phyloP scores from a whole-genome alignment of 257 asterid species.

The Nicotiana tomentosiformis region DNA sequence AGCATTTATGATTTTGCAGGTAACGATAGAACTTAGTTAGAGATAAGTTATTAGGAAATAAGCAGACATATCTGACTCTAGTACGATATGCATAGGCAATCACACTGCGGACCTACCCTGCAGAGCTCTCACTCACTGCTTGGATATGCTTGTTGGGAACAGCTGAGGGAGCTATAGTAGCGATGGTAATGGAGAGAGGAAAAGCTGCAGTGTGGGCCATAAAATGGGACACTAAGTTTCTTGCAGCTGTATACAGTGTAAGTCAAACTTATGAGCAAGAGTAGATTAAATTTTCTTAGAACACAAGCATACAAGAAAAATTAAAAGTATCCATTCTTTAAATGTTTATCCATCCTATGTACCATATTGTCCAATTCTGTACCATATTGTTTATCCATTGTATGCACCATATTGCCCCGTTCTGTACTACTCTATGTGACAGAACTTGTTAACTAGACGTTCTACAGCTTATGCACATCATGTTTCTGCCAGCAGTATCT shows the following conservation, averaged over 20 bases:
- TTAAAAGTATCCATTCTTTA: not conserved
- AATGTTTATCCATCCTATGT: not conserved
- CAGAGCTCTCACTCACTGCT: constrained; percentile 79
- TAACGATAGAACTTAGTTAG: constrained; percentile 13
- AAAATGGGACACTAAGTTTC: constrained; percentile 60
- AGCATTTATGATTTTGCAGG: constrained; percentile 87
- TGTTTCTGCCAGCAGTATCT: too few species aligned
- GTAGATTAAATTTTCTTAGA: not conserved
- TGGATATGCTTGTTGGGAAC: constrained; percentile 89
- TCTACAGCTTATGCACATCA: not conserved
- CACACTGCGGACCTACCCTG: constrained; percentile 61
- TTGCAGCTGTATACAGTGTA: constrained; percentile 85
- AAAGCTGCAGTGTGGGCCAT: constrained; percentile 74
- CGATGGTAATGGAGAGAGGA: constrained; percentile 65
- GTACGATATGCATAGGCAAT: constrained; percentile 42
- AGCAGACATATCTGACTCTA: not conserved
- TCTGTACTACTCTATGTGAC: not conserved
- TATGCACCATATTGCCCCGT: not conserved
- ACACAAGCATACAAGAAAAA: not conserved
- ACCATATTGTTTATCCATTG: not conserved
- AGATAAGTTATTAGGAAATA: not conserved
- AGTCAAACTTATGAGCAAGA: constrained; percentile 14
- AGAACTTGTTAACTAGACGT: not conserved
- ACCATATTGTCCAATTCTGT: not conserved
- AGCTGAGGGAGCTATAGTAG: constrained; percentile 57